A percentile compares a stretch with the other conserved stretches of the same genome.
Evolutionary conservation across 2,329 filamentous ascomycete genomes (phyloP).

Genomic region (Clathrospora elynae): DNA sequence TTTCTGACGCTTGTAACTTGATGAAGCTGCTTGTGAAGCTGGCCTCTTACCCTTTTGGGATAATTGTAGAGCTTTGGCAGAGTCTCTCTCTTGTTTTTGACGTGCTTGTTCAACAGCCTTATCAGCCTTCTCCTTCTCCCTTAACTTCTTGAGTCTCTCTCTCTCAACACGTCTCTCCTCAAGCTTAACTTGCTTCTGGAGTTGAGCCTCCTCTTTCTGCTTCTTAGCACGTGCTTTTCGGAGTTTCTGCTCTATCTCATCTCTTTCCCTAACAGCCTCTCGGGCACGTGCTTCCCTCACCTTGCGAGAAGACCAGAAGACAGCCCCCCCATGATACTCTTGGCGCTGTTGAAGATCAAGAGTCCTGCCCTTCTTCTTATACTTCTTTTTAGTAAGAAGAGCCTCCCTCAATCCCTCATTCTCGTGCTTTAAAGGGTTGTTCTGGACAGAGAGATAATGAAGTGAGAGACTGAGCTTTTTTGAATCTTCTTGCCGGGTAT

Average conservation of each 20-base stretch:
- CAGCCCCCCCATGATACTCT: constrained; percentile 1
- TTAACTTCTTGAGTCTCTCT: constrained; percentile 4
- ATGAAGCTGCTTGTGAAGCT: background rate
- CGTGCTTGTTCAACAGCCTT: constrained; percentile 1
- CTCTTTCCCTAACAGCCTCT: background rate
- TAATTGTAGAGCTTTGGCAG: constrained; percentile 4
- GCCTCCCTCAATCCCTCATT: background rate
- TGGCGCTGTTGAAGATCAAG: background rate
- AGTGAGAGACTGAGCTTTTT: background rate
- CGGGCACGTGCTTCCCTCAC: background rate
- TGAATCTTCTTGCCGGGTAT: background rate
- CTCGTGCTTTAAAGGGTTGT: background rate
- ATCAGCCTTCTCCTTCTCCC: background rate
- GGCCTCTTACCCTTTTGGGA: constrained; percentile 6
- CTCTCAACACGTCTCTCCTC: constrained; percentile 1
- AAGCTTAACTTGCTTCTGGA: background rate
- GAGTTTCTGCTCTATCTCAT: background rate
- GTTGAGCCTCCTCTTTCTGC: background rate
- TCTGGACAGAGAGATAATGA: background rate
- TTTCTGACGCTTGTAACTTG: background rate
- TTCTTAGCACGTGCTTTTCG: constrained; percentile 5
- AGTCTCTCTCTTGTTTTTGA: too few relatives aligned
- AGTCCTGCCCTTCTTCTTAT: background rate
- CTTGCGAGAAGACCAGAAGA: background rate
- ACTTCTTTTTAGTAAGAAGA: background rate